Conservation (phyloP, 2,329 filamentous ascomycete species). For the Fusarium sp. region DNA sequence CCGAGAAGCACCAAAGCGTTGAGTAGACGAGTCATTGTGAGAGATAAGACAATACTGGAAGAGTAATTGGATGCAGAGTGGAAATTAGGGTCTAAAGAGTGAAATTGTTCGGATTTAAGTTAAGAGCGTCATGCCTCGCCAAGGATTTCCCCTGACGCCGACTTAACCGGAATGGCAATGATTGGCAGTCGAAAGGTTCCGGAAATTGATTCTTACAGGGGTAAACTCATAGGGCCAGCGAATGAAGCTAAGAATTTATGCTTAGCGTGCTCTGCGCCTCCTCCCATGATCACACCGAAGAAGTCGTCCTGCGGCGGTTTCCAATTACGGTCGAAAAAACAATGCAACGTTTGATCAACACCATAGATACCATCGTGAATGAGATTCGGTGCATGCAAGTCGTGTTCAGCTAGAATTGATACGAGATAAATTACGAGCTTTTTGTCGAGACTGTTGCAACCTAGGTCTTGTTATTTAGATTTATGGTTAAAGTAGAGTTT, state of each 20-base stretch:
- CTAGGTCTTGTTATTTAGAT: too few species aligned
- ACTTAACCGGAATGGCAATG: neutral
- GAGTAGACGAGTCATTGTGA: conserved; percentile 4
- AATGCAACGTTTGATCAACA: neutral
- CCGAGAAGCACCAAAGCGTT: neutral
- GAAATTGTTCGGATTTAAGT: neutral
- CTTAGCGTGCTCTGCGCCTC: neutral
- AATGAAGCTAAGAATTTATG: neutral
- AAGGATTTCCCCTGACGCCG: conserved; percentile 2
- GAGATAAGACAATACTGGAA: too few species aligned
- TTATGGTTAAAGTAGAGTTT: too few species aligned
- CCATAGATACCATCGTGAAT: neutral
- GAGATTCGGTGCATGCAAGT: neutral
- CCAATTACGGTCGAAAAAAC: neutral
- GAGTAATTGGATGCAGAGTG: too few species aligned
- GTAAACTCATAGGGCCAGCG: neutral
- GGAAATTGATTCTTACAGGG: conserved; percentile 7
- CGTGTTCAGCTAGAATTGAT: neutral
- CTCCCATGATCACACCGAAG: neutral
- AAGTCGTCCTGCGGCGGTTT: neutral
- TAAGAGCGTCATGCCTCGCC: neutral
- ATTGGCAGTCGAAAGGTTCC: neutral
- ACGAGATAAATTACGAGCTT: neutral
- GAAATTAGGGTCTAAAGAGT: neutral
- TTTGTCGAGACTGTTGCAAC: neutral